These are phyloP conservation scores for Cryptococcus depauperatus DNA, from an alignment of 1,284 basidiomycete genomes.

Conservation along the genomic window DNA sequence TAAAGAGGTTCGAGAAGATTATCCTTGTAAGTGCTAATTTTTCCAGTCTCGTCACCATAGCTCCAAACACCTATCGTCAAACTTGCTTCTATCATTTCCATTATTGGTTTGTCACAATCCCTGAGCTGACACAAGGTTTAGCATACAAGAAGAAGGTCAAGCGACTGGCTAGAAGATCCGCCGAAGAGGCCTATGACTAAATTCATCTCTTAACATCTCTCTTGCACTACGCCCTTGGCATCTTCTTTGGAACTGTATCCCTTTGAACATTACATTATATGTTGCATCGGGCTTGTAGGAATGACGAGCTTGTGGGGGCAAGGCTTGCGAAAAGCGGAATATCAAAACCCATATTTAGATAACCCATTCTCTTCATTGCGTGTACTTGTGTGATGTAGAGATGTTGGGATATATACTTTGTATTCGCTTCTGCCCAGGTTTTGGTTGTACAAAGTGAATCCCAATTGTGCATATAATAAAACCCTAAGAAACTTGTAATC, in stretches of 20 bases:
- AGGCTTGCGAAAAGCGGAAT: not conserved
- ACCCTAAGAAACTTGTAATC: too few relatives aligned
- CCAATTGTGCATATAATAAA: too few relatives aligned
- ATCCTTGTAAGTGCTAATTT: constrained; percentile 57
- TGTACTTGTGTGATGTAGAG: too few relatives aligned
- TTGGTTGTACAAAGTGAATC: too few relatives aligned
- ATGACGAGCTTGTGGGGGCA: not conserved
- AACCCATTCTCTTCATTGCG: too few relatives aligned
- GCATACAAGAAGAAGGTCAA: constrained; percentile 91
- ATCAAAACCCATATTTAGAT: too few relatives aligned
- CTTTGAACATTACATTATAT: constrained; percentile 24
- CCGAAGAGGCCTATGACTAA: constrained; percentile 74
- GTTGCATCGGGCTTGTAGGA: not conserved
- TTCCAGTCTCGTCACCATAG: not conserved
- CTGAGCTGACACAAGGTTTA: constrained; percentile 20
- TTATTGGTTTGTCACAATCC: not conserved
- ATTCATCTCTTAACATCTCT: too few relatives aligned
- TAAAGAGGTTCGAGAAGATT: constrained; percentile 73
- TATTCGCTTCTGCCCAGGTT: too few relatives aligned
- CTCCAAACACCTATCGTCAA: not conserved
- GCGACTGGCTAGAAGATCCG: constrained; percentile 68
- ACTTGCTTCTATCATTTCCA: not conserved
- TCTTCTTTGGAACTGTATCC: too few relatives aligned
- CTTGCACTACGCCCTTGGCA: too few relatives aligned
- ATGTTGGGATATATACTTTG: too few relatives aligned